Evolutionary conservation across 2,329 filamentous ascomycete genomes (phyloP), one percentile per base, ranked within the genome.

Genomic region (Alternaria infectoria): DNA sequence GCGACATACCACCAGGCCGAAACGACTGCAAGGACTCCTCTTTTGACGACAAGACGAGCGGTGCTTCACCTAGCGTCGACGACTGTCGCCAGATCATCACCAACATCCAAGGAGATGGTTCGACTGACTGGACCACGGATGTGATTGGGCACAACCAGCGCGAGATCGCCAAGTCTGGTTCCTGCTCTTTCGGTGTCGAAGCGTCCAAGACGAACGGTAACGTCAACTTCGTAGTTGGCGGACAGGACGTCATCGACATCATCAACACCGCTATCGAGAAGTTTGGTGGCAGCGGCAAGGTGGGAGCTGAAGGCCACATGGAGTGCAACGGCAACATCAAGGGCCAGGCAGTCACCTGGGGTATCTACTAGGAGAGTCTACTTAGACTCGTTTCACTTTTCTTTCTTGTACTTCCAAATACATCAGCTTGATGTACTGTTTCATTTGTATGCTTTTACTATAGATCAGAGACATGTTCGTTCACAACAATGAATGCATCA

Each of bases 51-150:
- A 43, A 56, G 43, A 47, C 19, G 17, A 61, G 50, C 44, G 44
- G 45, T 43, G 52, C 51, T 44, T 61, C 58, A 19, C 51, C 58
- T 21, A 49, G 19, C 43, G 58, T 61, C 19, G 58, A 61, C 11
- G 58, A 56, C 58, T 58, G 59, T 44, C 26, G 17, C 17, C 59
- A 61, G 46, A 57, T 61, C 30, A 61, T 61, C 59, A 28, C 21
- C 26, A 61, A 57, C 52, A 57, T 61, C 54, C 15, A 61, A 30
- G 51, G 36, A 19, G 52, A 61, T 43, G 19, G n/a, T 12, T 25
- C 52, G 11, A 30, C 21, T 4, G 44, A 57, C 23, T 61, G 30
- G 26, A 30, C 26, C 10, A 40, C 40, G 23, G 25, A 52, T 15
- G 46, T 51, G 32, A 17, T 52, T 12, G 59, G 59, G 11, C 26